A percentile compares a stretch with the other conserved stretches of the same genome.
Conservation (phyloP, 2,329 filamentous ascomycete species). For the Pseudogymnoascus sp. region DNA sequence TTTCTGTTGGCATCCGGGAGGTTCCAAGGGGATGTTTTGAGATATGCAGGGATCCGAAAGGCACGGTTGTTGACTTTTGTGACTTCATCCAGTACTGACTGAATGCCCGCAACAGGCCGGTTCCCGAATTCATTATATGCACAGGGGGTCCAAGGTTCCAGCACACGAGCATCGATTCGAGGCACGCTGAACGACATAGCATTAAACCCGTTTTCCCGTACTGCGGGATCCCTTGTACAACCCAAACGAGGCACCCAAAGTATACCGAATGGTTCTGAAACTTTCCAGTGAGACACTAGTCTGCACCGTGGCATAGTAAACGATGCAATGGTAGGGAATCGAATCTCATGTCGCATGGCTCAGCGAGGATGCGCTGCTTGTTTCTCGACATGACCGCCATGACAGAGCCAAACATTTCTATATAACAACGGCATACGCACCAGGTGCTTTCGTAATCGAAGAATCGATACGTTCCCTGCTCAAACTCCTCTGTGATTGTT, state of each 20-base stretch:
- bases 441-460: constrained; percentile 99
- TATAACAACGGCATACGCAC: constrained; percentile 44
- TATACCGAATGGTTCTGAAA: neutral
- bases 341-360: neutral
- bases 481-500: constrained; percentile 95
- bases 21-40: neutral
- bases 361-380: neutral
- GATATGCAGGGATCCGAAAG: constrained; percentile 4
- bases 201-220: neutral
- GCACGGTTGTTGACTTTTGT: neutral
- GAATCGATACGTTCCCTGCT: constrained; percentile 97
- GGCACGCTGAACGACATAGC: neutral
- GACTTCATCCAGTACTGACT: constrained; percentile 2
- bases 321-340: neutral
- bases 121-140: neutral
- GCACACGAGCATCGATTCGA: constrained; percentile 1
- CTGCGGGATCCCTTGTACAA: neutral
- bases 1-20: neutral
- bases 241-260: neutral
- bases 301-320: constrained; percentile 1
- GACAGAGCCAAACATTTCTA: constrained; percentile 11
- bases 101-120: neutral
- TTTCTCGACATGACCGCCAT: constrained; percentile 6
- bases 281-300: constrained; percentile 12
- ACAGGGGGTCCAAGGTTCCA: neutral